Percentiles rank a stretch among this genome's conserved stretches.
phyloP scores from a whole-genome alignment of 768 basidiomycete genomes.

The Leucocoprinus birnbaumii region DNA sequence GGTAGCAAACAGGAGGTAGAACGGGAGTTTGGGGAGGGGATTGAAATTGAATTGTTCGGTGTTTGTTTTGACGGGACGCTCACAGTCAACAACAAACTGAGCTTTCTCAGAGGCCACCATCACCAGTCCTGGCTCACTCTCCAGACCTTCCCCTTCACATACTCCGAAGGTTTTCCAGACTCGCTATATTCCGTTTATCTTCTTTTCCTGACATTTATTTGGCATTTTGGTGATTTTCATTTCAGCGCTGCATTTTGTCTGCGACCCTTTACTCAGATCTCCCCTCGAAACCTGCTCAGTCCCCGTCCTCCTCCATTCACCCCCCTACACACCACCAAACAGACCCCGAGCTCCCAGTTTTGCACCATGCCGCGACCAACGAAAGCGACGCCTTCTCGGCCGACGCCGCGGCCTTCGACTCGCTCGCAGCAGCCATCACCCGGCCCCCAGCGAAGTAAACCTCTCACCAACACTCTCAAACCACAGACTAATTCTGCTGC shows the following conservation, averaged over 20 bases:
- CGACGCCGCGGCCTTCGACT: conserved; percentile 9
- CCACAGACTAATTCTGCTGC: background rate
- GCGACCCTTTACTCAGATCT: background rate
- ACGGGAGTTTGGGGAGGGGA: background rate
- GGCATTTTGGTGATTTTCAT: background rate
- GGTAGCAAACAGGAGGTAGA: background rate
- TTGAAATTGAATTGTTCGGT: conserved; percentile 9
- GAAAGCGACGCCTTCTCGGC: conserved; percentile 7
- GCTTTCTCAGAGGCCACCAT: conserved; percentile 10
- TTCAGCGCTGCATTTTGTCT: background rate
- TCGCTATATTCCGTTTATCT: too few relatives aligned
- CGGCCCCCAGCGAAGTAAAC: background rate
- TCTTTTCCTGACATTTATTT: too few relatives aligned
- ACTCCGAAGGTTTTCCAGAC: background rate
- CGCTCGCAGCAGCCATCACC: conserved; percentile 11
- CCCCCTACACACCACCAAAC: background rate
- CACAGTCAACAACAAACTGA: conserved; percentile 7
- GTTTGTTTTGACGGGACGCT: conserved; percentile 9
- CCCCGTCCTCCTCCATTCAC: background rate
- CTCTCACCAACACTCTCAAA: conserved; percentile 1
- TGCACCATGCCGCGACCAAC: conserved; percentile 3
- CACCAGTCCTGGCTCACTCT: background rate
- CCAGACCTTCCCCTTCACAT: background rate
- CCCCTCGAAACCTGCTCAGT: background rate
- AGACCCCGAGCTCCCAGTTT: background rate